A percentile compares a stretch with the other conserved stretches of the same genome.
Evolutionary conservation across 2,329 filamentous ascomycete species (phyloP).

Genomic region (Xylariaceae sp.): DNA sequence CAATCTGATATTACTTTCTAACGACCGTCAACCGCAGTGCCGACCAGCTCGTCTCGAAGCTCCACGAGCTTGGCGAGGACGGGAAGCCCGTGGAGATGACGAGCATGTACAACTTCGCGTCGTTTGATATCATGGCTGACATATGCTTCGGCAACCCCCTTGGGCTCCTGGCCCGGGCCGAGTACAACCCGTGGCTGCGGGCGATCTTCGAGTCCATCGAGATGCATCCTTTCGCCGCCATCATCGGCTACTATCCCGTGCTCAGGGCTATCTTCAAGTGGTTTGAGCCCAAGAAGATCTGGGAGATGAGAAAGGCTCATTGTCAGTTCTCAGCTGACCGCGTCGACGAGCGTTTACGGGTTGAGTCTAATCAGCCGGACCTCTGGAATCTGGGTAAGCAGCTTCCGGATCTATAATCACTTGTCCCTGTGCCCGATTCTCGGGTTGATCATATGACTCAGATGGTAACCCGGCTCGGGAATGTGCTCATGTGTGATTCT

Average conservation of each 20-base stretch:
- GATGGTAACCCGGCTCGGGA: no score
- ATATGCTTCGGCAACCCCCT: conserved; percentile 16
- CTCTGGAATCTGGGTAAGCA: conserved; percentile 23
- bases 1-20: not conserved
- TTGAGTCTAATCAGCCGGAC: conserved; percentile 21
- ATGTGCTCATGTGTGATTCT: no score
- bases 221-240: conserved; percentile 16
- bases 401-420: no score
- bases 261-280: conserved; percentile 13
- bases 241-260: conserved; percentile 22
- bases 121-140: conserved; percentile 18
- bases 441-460: no score
- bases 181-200: conserved; percentile 14
- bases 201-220: conserved; percentile 10
- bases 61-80: not conserved
- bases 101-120: conserved; percentile 11
- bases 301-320: conserved; percentile 14
- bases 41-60: conserved; percentile 3
- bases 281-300: conserved; percentile 20
- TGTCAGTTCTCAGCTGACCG: conserved; percentile 21
- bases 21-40: not conserved
- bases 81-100: conserved; percentile 4
- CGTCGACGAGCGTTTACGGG: conserved; percentile 22
- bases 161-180: conserved; percentile 9
- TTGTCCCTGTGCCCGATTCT: no score